phyloP scores from a whole-genome alignment of 2,329 filamentous ascomycete species.

The Phaeophleospora eucalypticola region DNA sequence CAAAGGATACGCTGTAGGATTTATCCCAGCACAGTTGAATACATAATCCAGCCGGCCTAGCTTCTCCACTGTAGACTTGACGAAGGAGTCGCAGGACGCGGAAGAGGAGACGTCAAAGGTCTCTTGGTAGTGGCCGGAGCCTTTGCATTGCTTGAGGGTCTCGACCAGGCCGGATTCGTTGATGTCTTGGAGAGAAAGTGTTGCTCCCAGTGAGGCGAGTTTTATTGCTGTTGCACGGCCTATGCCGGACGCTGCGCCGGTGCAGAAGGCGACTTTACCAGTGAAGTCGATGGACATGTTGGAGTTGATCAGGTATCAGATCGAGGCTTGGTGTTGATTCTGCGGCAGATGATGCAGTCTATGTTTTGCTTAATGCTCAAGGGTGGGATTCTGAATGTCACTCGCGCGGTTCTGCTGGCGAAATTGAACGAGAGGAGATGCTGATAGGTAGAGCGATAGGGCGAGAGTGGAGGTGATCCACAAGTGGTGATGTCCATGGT shows the following conservation, averaged over 20 bases:
- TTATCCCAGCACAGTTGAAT: conserved; percentile 42
- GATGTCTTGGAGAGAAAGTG: conserved; percentile 41
- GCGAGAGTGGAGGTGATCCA: no score
- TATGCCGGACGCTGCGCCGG: conserved; percentile 34
- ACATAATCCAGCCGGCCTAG: conserved; percentile 36
- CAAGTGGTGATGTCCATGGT: no score
- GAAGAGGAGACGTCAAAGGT: conserved; percentile 32
- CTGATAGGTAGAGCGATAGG: no score
- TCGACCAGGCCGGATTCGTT: conserved; percentile 31
- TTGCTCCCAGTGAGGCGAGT: conserved; percentile 42
- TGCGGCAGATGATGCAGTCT: no score
- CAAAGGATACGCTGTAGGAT: conserved; percentile 33
- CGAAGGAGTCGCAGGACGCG: conserved; percentile 23
- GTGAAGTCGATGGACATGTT: conserved; percentile 17
- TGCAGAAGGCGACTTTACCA: conserved; percentile 27
- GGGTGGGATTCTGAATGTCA: no score
- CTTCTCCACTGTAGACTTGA: conserved; percentile 19
- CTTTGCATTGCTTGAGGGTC: conserved; percentile 21
- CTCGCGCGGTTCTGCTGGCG: no score
- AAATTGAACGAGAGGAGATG: no score
- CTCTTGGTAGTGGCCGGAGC: conserved; percentile 25
- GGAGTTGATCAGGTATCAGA: not conserved
- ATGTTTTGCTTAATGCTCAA: no score
- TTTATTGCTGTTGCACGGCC: conserved; percentile 42
- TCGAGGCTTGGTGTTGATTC: no score